Evolutionary conservation across 225 moss, liverwort and hornwort genomes (phyloP).

Genomic region (Sphagnum contortum): DNA sequence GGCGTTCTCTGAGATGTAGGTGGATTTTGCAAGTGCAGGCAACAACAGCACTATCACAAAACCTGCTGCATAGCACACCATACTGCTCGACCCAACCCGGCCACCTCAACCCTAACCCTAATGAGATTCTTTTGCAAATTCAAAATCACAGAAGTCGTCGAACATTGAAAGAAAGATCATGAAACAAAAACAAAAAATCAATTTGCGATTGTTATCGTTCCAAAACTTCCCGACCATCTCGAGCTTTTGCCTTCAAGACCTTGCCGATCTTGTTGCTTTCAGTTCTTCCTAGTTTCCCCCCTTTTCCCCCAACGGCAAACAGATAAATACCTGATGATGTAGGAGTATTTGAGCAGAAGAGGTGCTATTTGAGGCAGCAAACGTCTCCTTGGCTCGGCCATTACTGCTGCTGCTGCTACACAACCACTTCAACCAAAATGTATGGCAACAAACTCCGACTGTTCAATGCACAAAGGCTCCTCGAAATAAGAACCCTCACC

Average conservation of each 20-base stretch:
- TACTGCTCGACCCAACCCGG: slow-evolving; percentile 16
- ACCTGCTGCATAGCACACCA: slow-evolving; percentile 73
- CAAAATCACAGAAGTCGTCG: not conserved
- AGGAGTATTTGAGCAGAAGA: slow-evolving; percentile 19
- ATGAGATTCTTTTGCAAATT: not conserved
- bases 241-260: too few species aligned
- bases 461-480: too few species aligned
- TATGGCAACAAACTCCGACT: too few species aligned
- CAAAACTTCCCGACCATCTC: too few species aligned
- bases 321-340: slow-evolving; percentile 24
- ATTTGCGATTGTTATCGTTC: too few species aligned
- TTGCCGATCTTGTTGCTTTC: too few species aligned
- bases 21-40: slow-evolving; percentile 72
- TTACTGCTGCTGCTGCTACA: too few species aligned
- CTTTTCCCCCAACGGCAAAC: not conserved
- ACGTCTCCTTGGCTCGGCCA: slow-evolving; percentile 3
- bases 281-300: not conserved
- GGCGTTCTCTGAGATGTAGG: slow-evolving; percentile 93
- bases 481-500: too few species aligned
- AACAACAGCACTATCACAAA: slow-evolving; percentile 61
- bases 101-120: not conserved
- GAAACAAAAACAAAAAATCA: too few species aligned
- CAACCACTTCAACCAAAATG: too few species aligned
- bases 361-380: slow-evolving; percentile 28
- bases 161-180: not conserved